Evolutionary conservation across 805 yeast genomes (phyloP).

Genomic region (Yarrowia yakushimensis): DNA sequence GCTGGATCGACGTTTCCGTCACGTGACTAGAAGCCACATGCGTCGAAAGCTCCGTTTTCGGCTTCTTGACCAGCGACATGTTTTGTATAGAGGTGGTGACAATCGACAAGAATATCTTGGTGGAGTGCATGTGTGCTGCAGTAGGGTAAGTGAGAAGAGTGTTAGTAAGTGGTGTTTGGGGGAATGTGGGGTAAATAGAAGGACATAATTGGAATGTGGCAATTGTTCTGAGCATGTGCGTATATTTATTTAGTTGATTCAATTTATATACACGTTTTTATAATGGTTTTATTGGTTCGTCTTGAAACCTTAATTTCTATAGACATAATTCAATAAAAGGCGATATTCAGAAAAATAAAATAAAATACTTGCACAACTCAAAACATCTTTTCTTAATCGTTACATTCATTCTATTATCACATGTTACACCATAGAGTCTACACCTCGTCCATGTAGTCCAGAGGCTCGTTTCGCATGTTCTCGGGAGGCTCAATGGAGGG

Average conservation of each 20-base stretch:
- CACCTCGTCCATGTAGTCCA: conserved; percentile 18
- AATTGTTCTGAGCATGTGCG: too few relatives aligned
- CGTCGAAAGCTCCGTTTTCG: conserved; percentile 19
- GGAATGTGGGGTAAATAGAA: too few relatives aligned
- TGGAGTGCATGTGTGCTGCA: conserved; percentile 1
- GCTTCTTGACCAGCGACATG: conserved; percentile 22
- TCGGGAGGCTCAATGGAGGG: conserved; percentile 78
- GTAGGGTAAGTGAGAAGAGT: background rate
- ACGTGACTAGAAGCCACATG: background rate
- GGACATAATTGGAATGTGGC: too few relatives aligned
- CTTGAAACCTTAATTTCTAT: too few relatives aligned
- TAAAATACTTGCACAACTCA: too few relatives aligned
- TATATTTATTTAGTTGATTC: too few relatives aligned
- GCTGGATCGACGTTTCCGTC: conserved; percentile 2
- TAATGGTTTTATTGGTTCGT: too few relatives aligned
- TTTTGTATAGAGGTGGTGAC: background rate
- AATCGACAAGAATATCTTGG: conserved; percentile 1
- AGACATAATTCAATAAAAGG: too few relatives aligned
- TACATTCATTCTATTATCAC: background rate
- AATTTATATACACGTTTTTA: too few relatives aligned
- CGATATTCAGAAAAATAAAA: too few relatives aligned
- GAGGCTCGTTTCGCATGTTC: conserved; percentile 53
- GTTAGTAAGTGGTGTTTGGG: too few relatives aligned
- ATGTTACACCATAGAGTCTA: background rate
- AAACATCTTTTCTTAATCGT: background rate